A percentile compares a stretch with the other conserved stretches of the same genome.
Conservation (phyloP, 78 protist genomes). For the Creolimax fragrantissima region DNA sequence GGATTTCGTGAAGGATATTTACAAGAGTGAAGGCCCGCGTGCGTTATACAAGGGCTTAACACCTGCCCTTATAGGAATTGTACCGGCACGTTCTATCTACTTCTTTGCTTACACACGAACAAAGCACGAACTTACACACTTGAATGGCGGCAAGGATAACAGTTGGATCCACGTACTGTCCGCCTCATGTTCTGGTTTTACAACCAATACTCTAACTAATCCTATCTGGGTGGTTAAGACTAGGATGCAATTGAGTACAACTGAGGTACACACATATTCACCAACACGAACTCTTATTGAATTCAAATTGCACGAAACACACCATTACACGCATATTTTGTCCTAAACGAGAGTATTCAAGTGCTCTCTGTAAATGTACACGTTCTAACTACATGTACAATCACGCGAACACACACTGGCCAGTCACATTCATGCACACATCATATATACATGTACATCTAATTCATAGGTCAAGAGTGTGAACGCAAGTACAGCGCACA, state of each 20-base stretch:
- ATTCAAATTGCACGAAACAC: too few relatives aligned
- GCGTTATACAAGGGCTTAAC: constrained; percentile 27
- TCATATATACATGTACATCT: too few relatives aligned
- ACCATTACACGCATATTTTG: too few relatives aligned
- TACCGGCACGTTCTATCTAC: not conserved
- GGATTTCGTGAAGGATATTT: not conserved
- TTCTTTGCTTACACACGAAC: not conserved
- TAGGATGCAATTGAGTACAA: constrained; percentile 2
- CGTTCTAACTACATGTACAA: too few relatives aligned
- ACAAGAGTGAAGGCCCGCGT: not conserved
- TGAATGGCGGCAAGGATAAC: not conserved
- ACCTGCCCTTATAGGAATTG: not conserved
- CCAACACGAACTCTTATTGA: too few relatives aligned
- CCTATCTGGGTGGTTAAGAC: constrained; percentile 50
- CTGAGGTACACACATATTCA: too few relatives aligned
- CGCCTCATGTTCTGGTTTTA: not conserved
- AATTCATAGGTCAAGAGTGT: not conserved
- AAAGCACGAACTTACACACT: not conserved
- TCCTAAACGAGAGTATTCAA: too few relatives aligned
- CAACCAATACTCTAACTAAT: constrained; percentile 5
- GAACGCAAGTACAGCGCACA: not conserved
- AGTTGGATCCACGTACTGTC: not conserved
- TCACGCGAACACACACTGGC: too few relatives aligned
- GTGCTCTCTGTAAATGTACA: too few relatives aligned
- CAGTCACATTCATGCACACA: not conserved